phyloP scores from a whole-genome alignment of 1,284 basidiomycete genomes.

The Cutaneotrichosporon cyanovorans region DNA sequence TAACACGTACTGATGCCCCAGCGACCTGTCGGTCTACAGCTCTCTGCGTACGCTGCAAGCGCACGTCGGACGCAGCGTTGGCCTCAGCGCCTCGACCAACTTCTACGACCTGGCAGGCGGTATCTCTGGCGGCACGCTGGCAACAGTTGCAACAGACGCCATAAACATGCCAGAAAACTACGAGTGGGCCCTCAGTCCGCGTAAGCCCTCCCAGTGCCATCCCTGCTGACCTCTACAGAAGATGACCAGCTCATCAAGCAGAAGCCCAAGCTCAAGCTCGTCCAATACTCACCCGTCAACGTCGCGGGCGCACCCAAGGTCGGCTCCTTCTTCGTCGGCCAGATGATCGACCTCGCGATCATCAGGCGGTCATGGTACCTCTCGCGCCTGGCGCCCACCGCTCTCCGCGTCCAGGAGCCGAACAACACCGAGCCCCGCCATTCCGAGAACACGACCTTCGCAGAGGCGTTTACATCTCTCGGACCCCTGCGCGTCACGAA shows the following conservation, averaged over 20 bases:
- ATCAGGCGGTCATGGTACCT: slow-evolving; percentile 75
- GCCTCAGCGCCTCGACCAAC: slow-evolving; percentile 47
- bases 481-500: not conserved
- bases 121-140: slow-evolving; percentile 64
- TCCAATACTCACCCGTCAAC: slow-evolving; percentile 1
- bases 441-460: slow-evolving; percentile 62
- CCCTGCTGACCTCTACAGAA: not conserved
- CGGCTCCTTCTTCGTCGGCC: slow-evolving; percentile 61
- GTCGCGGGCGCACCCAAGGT: slow-evolving; percentile 6
- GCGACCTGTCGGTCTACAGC: slow-evolving; percentile 57
- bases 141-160: slow-evolving; percentile 50
- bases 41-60: slow-evolving; percentile 47
- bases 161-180: not conserved
- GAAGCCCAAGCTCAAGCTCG: not conserved
- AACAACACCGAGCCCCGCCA: slow-evolving; percentile 45
- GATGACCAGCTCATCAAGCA: not conserved
- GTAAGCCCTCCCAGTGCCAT: slow-evolving; percentile 8
- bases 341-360: slow-evolving; percentile 55
- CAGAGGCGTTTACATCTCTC: slow-evolving; percentile 54
- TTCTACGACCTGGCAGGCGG: slow-evolving; percentile 53
- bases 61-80: slow-evolving; percentile 34
- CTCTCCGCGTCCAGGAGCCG: slow-evolving; percentile 1
- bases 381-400: slow-evolving; percentile 44
- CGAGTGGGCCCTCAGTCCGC: slow-evolving; percentile 31
- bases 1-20: slow-evolving; percentile 5